Percentiles rank a stretch among this genome's conserved stretches.
phyloP scores from a whole-genome alignment of 768 basidiomycete species.

The Obba rivulosa region DNA sequence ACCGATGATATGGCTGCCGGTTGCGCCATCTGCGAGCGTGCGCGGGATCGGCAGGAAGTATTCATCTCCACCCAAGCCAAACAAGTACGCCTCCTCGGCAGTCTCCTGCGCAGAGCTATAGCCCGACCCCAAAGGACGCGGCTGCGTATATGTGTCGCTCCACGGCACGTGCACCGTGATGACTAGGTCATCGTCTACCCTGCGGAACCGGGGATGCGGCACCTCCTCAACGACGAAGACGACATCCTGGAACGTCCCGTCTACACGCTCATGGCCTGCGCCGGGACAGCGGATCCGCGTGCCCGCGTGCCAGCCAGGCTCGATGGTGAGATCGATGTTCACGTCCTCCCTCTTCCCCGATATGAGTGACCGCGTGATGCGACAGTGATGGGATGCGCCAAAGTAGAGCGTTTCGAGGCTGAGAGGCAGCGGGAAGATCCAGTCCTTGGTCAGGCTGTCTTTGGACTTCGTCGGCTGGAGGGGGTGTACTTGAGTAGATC shows the following conservation, averaged over 20 bases:
- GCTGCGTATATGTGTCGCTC: slow-evolving; percentile 36
- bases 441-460: slow-evolving; percentile 41
- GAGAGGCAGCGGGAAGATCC: slow-evolving; percentile 60
- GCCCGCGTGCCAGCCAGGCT: slow-evolving; percentile 56
- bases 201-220: slow-evolving; percentile 50
- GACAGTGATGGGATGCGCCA: slow-evolving; percentile 52
- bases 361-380: slow-evolving; percentile 51
- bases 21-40: slow-evolving; percentile 42
- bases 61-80: slow-evolving; percentile 54
- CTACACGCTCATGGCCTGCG: slow-evolving; percentile 61
- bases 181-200: slow-evolving; percentile 53
- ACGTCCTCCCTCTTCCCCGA: slow-evolving; percentile 47
- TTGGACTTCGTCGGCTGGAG: slow-evolving; percentile 9
- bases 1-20: slow-evolving; percentile 48
- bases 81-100: slow-evolving; percentile 45
- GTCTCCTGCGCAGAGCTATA: slow-evolving; percentile 17
- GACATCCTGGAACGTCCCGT: slow-evolving; percentile 56
- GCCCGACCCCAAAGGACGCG: not conserved
- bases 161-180: slow-evolving; percentile 52
- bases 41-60: slow-evolving; percentile 48
- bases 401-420: slow-evolving; percentile 57
- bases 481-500: not conserved
- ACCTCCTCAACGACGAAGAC: slow-evolving; percentile 61
- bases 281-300: slow-evolving; percentile 55
- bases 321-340: slow-evolving; percentile 54